Evolutionary conservation across 176 grass and related monocot genomes (phyloP), one percentile per base, ranked within the genome.

Genomic region (Pontederia crassipes): DNA sequence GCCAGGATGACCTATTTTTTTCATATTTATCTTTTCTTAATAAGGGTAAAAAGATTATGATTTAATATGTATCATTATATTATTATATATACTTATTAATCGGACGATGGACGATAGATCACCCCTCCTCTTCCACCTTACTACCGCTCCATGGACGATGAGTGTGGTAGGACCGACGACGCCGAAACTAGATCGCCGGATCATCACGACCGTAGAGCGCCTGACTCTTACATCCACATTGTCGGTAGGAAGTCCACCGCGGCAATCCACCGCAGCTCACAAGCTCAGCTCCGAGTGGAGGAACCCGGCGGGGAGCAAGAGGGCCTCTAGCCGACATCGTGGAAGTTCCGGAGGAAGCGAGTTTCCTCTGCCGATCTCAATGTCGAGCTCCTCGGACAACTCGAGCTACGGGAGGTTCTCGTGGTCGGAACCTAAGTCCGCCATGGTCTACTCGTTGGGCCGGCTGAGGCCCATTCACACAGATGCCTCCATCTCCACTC

Each of bases 371-470:
- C 28, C 66, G 20, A 24, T 24, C 20, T 74, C 82, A 64, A 99
- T 82, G 51, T 99, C 94, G 0, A 99, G 94, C 82, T 99, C 94
- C 2, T 99, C 94, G 12, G 88, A 99, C 12, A 74, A 82, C 56
- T 99, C 94, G 58, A 99, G 94, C 72, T 93, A 93, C 59, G 85
- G 85, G 16, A 88, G 85, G 0, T 99, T 99, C 77, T 99, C 94
- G 1, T 99, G 85, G 0, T 99, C 94, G 0, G 94, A 99, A 64
- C 84, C 88, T 4, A 88, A 99, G 68, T 93, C 88, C 14, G 60
- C 15, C 32, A 40, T 7, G 4, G 32, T 40, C 32, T n/a, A 45
- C 45, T 15, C 16, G 10, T 49, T 16, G 12, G 18, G 60, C 65
- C 56, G 80, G 11, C 74, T 77, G 49, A 72, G 65, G 70, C 74